Evolutionary conservation across 495 filamentous ascomycete species (phyloP).

Genomic region (Talaromyces adpressus): DNA sequence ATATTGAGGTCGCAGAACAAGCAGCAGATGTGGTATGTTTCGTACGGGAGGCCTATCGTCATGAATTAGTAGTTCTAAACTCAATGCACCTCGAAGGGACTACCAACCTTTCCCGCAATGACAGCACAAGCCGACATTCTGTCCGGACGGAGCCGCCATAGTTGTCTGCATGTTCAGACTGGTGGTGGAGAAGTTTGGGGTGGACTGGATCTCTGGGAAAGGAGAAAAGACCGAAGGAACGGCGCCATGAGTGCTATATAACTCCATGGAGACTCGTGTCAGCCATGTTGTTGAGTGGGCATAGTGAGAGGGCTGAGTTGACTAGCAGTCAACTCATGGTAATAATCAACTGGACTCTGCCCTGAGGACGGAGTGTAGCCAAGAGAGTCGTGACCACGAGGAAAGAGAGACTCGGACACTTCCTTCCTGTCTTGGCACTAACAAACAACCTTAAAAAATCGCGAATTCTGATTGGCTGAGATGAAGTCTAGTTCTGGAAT

Average conservation of each 20-base stretch:
- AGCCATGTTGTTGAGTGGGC: neutral
- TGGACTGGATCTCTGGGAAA: neutral
- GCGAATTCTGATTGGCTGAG: neutral
- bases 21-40: constrained; percentile 5
- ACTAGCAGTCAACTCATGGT: neutral
- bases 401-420: constrained; percentile 1
- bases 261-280: neutral
- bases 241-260: constrained; percentile 2
- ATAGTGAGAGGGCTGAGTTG: neutral
- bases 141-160: neutral
- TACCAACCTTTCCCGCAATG: constrained; percentile 5
- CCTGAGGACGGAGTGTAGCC: neutral
- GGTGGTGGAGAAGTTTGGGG: neutral
- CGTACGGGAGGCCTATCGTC: constrained; percentile 1
- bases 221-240: constrained; percentile 1
- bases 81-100: too few relatives aligned
- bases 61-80: too few relatives aligned
- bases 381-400: neutral
- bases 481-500: neutral
- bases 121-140: constrained; percentile 5
- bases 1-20: constrained; percentile 8
- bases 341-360: neutral
- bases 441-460: neutral
- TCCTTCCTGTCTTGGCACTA: neutral
- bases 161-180: neutral